Evolutionary conservation across 176 grass and related monocot genomes (phyloP), one percentile per base, ranked within the genome.

Genomic region (Eragrostis nindensis): DNA sequence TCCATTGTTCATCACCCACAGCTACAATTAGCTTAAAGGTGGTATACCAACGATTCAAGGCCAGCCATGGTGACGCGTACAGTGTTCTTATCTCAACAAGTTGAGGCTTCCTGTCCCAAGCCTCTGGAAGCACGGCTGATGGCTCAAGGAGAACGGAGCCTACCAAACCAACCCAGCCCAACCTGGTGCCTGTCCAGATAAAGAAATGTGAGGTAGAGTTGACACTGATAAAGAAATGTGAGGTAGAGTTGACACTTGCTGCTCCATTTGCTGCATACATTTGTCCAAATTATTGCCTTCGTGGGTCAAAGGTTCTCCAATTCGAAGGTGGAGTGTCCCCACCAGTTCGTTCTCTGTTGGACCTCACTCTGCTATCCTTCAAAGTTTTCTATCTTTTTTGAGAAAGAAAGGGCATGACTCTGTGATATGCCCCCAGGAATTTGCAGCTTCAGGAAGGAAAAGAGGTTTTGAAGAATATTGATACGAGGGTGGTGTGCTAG

Each of bases 161-260:
- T 88, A 71, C 40, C 27, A n/a, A n/a, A n/a, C n/a, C n/a, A 19
- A 16, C 26, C 73, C 69, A 25, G 41, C 68, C 26, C 26, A 8
- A 45, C 16, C 18, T 25, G 59, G 70, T 76, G 76, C 76, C 12
- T 65, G 45, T 71, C 77, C 71, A 70, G 44, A 71, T 82, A 77
- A 81, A 81, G 56, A 71, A 81, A 71, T 57, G 77, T 85, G 87
- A 89, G 72, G n/a, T n/a, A n/a, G n/a, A n/a, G n/a, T n/a, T n/a
- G n/a, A n/a, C n/a, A n/a, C n/a, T n/a, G n/a, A n/a, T n/a, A n/a
- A n/a, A n/a, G n/a, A n/a, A n/a, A n/a, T n/a, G n/a, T n/a, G n/a
- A n/a, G n/a, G 77, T 36, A 64, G 76, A 64, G 71, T 85, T 64
- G 82, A 5, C 62, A 84, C 15, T 84, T 43, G 13, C 62, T 80